A percentile compares a stretch with the other conserved stretches of the same genome.
These are phyloP conservation scores for Phaeomoniella chlamydospora DNA, from an alignment of 2,329 filamentous ascomycete genomes.

Conservation along the genomic window DNA sequence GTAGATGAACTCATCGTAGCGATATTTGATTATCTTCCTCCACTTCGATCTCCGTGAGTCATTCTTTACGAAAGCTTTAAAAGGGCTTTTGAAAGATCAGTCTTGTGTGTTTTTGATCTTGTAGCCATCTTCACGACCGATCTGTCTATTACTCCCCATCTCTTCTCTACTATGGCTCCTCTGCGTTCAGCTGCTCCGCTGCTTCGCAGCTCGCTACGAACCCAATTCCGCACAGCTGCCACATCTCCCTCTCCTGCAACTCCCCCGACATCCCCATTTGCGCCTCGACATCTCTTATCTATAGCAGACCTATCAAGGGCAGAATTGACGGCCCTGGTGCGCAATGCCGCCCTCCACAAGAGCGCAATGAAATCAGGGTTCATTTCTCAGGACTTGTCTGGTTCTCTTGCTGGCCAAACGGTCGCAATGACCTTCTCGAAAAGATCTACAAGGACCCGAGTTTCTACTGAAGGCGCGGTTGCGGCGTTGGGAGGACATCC, in stretches of 20 bases:
- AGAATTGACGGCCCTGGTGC: conserved; percentile 70
- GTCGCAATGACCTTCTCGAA: conserved; percentile 97
- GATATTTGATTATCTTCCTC: too few relatives aligned
- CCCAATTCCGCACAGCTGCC: conserved; percentile 9
- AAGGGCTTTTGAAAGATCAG: too few relatives aligned
- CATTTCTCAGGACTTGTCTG: conserved; percentile 42
- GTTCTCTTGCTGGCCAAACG: conserved; percentile 57
- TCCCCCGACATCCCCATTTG: conserved; percentile 34
- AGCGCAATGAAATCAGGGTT: conserved; percentile 56
- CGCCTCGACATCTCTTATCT: conserved; percentile 77
- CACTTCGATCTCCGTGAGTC: too few relatives aligned
- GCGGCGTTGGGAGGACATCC: conserved; percentile 79
- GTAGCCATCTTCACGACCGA: too few relatives aligned
- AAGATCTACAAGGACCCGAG: conserved; percentile 79
- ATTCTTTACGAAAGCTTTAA: too few relatives aligned
- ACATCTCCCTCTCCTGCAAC: conserved; percentile 17
- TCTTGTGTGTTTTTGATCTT: too few relatives aligned
- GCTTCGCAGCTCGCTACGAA: background rate
- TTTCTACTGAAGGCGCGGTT: conserved; percentile 85
- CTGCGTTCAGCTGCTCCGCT: background rate
- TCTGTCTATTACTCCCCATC: too few relatives aligned
- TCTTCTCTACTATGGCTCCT: too few relatives aligned
- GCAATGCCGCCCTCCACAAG: conserved; percentile 69
- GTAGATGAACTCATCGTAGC: too few relatives aligned
- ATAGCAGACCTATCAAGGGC: conserved; percentile 70